Evolutionary conservation across 192 early-diverging fungal species (phyloP).

Genomic region (Umbelopsis sp.): DNA sequence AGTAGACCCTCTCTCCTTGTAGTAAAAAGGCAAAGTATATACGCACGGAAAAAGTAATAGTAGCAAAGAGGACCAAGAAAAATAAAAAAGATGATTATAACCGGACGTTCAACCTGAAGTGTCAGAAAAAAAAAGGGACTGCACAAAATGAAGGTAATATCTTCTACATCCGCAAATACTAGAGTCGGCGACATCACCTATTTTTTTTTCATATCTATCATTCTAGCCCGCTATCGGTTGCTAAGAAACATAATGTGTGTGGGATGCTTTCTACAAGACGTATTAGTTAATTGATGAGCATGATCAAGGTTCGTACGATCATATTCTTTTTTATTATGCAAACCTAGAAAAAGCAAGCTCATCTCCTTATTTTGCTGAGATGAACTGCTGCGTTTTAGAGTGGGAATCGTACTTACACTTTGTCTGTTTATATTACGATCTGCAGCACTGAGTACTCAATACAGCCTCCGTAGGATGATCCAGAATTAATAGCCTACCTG

Average conservation of each 20-base stretch:
- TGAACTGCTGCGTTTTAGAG: not conserved
- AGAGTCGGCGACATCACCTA: conserved; percentile 4
- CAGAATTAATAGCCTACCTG: not conserved
- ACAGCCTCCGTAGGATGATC: conserved; percentile 5
- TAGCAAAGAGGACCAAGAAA: not conserved
- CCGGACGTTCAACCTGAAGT: not conserved
- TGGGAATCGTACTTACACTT: not conserved
- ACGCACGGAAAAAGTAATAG: no score
- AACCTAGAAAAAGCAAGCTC: no score
- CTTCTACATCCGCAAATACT: not conserved
- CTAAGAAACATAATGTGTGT: no score
- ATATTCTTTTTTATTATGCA: no score
- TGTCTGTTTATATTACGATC: conserved; percentile 3
- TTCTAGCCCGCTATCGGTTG: no score
- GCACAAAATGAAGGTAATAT: conserved; percentile 22
- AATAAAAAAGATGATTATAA: not conserved
- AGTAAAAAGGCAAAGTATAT: not conserved
- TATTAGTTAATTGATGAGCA: no score
- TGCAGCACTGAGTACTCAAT: not conserved
- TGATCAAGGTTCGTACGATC: no score
- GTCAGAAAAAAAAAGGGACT: conserved; percentile 17
- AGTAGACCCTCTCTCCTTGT: conserved; percentile 18
- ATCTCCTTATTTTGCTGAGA: conserved; percentile 5
- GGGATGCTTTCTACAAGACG: no score
- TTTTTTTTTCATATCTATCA: not conserved